Percentiles rank a stretch among this genome's conserved stretches.
These are phyloP conservation scores for Acacia confusa DNA, from an alignment of 306 rosid species.

Conservation along the genomic window DNA sequence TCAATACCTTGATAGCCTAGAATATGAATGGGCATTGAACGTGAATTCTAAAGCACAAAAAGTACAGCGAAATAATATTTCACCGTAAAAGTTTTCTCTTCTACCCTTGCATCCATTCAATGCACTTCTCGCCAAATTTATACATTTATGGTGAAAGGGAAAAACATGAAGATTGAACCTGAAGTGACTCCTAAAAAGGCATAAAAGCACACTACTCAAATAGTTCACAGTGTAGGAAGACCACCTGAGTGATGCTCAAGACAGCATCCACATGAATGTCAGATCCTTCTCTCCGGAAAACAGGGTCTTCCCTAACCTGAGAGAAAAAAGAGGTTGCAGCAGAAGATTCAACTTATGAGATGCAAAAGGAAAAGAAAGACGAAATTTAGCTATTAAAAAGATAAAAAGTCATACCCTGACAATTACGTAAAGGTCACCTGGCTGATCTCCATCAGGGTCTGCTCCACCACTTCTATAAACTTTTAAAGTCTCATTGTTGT, in stretches of 20 bases:
- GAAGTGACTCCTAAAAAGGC: neutral
- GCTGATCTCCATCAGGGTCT: constrained; percentile 84
- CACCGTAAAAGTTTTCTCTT: neutral
- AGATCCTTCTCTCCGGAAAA: constrained; percentile 83
- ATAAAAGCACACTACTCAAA: neutral
- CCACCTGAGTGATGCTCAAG: constrained; percentile 83
- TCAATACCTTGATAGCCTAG: neutral
- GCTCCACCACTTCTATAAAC: constrained; percentile 78
- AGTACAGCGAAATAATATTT: neutral
- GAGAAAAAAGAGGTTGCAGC: neutral
- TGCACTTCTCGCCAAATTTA: neutral
- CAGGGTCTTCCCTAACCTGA: constrained; percentile 89
- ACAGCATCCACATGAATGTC: constrained; percentile 87
- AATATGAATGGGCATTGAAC: constrained; percentile 4
- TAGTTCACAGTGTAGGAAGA: constrained; percentile 6
- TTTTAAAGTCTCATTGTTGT: constrained; percentile 61
- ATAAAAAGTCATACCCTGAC: constrained; percentile 49
- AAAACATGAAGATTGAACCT: neutral
- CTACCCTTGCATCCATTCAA: neutral
- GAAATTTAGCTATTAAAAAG: constrained; percentile 1
- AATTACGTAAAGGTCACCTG: constrained; percentile 81
- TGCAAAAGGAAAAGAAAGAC: constrained; percentile 5
- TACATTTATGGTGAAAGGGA: neutral
- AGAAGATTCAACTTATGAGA: neutral
- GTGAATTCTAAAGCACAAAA: neutral